A percentile compares a stretch with the other conserved stretches of the same genome.
phyloP scores from a whole-genome alignment of 1,284 basidiomycete genomes.

The Tylopilus microsporus region DNA sequence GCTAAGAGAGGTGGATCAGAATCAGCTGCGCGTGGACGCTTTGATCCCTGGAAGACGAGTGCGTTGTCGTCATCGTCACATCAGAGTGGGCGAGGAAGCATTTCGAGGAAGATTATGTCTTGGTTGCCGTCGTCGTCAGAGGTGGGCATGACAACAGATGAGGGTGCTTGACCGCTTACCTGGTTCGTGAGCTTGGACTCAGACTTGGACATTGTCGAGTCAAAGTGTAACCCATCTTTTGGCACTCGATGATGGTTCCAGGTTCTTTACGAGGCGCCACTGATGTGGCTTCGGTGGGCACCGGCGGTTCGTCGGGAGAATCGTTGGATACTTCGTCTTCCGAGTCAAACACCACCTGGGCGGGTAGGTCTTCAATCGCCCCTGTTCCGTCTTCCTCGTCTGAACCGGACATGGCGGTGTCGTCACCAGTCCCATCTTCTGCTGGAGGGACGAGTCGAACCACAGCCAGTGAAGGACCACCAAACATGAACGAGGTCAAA shows the following conservation, averaged over 20 bases:
- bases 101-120: slow-evolving; percentile 20
- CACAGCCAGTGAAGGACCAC: slow-evolving; percentile 49
- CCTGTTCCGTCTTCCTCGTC: slow-evolving; percentile 35
- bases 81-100: slow-evolving; percentile 26
- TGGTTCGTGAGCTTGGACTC: slow-evolving; percentile 14
- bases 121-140: slow-evolving; percentile 16
- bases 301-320: slow-evolving; percentile 5
- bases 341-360: slow-evolving; percentile 39
- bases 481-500: slow-evolving; percentile 68
- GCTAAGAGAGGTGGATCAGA: slow-evolving; percentile 8
- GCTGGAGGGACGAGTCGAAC: slow-evolving; percentile 41
- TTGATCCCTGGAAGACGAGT: slow-evolving; percentile 10
- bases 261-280: slow-evolving; percentile 32
- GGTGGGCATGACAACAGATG: not conserved
- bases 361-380: slow-evolving; percentile 4
- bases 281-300: slow-evolving; percentile 18
- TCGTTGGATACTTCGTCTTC: slow-evolving; percentile 36
- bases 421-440: slow-evolving; percentile 38
- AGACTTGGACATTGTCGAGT: slow-evolving; percentile 16
- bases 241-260: no score
- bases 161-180: slow-evolving; percentile 14
- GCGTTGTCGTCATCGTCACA: slow-evolving; percentile 7
- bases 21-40: slow-evolving; percentile 29
- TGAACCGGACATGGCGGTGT: slow-evolving; percentile 45
- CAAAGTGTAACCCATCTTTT: no score